Evolutionary conservation across 2,329 filamentous ascomycete genomes (phyloP), one percentile per base, ranked within the genome.

Genomic region (Aspergillus sergii): DNA sequence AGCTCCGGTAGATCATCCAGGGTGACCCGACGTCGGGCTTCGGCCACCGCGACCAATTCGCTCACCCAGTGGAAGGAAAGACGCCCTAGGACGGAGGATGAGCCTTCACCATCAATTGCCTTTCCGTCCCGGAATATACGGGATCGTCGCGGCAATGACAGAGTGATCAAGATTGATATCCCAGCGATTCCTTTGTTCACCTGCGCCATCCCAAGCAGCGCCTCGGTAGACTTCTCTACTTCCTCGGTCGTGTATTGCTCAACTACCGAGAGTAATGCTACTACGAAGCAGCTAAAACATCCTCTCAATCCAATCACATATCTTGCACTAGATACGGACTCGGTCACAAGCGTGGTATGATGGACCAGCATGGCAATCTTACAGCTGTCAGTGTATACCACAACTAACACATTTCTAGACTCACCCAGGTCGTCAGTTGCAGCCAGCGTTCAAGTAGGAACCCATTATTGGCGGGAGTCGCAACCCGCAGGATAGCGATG

Each of bases 1-100:
- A 59, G 46, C 34, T 59, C 46, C 19, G 57, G 57, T 3, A 59
- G 57, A 23, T 39, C 19, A 41, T 45, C 57, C 34, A 59, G 12
- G 4, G 11, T 41, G 19, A 59, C 39, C 3, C 21, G 32, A 16
- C 51, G 16, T 11, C 26, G 23, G 12, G 46, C 3, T 32, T 43
- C 45, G 7, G 34, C 46, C 9, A 26, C 7, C 4, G 14, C 16
- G 23, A 59, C 14, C 45, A 59, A 21, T 14, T 46, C 30, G 12
- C 30, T 43, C 2, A 23, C 57, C 57, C 57, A 59, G 14, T 28
- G 21, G 23, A 59, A 59, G 4, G 30, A 59, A n/a, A 59, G 30
- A 43, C 36, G 57, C 14, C 30, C 57, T 7, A 59, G 10, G 12
- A 59, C 12, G 2, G 57, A 59, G 12, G 57, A 59, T 21, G 57